phyloP scores from a whole-genome alignment of 1,139 yeast species.

The Geotrichum siamense region DNA sequence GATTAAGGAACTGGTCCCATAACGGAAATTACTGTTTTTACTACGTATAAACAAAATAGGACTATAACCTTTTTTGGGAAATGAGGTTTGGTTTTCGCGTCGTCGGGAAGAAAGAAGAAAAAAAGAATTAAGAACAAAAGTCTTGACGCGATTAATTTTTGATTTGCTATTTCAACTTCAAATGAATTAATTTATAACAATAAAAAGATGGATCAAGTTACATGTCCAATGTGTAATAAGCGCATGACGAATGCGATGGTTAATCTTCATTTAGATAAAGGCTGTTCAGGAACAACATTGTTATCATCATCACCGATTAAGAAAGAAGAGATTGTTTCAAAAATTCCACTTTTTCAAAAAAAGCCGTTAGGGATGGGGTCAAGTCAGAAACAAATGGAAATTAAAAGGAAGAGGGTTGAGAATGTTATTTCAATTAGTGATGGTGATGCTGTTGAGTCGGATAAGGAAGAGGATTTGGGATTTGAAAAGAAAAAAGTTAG shows the following conservation, averaged over 20 bases:
- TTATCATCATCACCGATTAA: background rate
- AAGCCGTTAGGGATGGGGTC: background rate
- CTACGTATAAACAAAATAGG: no score
- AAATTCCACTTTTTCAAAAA: conserved; percentile 2
- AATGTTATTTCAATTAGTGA: no score
- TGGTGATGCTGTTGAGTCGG: background rate
- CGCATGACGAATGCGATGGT: conserved; percentile 30
- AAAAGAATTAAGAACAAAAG: no score
- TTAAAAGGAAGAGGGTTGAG: background rate
- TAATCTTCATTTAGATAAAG: conserved; percentile 36
- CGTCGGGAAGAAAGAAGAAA: no score
- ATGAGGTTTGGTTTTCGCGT: no score
- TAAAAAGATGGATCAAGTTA: conserved; percentile 13
- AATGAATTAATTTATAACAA: no score
- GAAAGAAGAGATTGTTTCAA: background rate
- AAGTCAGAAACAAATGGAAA: no score
- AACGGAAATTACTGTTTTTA: no score
- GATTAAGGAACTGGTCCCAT: no score
- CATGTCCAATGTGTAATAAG: conserved; percentile 36
- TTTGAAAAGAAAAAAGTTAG: conserved; percentile 8
- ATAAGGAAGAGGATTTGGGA: conserved; percentile 2
- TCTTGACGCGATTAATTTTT: no score
- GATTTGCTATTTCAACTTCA: no score
- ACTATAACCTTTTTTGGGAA: no score
- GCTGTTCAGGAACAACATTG: conserved; percentile 25